Base-by-base conservation (phyloP, 306 rosid genomes). In the Nissolia schottii region DNA sequence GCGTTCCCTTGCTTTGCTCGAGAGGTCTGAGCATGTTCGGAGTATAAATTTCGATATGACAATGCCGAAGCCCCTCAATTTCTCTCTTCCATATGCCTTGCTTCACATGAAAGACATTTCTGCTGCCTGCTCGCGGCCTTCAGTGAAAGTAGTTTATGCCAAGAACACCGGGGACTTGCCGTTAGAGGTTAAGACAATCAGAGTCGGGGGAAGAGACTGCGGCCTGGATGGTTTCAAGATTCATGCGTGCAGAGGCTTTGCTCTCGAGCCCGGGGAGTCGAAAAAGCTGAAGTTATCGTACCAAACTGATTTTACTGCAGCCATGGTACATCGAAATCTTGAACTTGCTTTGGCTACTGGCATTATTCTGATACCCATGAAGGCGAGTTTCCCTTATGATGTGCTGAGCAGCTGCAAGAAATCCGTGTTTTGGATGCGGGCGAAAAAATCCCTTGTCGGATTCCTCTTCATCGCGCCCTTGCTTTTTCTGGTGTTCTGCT, bases 141-240 rank as follows among this genome's bases (percentile, higher is more conserved):
- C 85, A 8, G 70, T 71, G 63, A 94, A 89, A 84, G 85, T n/a
- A 89, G 81, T 75, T 94, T 86, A 82, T 62, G 96, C 91, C 64
- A 91, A 87, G 89, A 94, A 94, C 80, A 86, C 77, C 0, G 98
- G 98, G 53, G 97, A 94, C 77, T 64, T 94, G 75, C 90, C 94
- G 1, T 67, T 94, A 76, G 88, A 82, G 76, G 92, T 94, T 74
- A 87, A 53, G 79, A 79, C 76, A 67, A 89, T 91, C 58, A 70
- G 82, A 62, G 89, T 94, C 43, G 87, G 96, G 3, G 97, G 98
- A 70, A 85, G 82, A 70, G 96, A 89, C 58, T 94, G 98, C 29
- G 84, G 82, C 50, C 80, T 82, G 84, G 92, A 86, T 85, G 98
- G 98, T 64, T 94, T 94, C 76, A 65, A 64, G 71, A 83, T 91